Base-by-base conservation (phyloP, 345 rosid species). In the Alliaria petiolata region DNA sequence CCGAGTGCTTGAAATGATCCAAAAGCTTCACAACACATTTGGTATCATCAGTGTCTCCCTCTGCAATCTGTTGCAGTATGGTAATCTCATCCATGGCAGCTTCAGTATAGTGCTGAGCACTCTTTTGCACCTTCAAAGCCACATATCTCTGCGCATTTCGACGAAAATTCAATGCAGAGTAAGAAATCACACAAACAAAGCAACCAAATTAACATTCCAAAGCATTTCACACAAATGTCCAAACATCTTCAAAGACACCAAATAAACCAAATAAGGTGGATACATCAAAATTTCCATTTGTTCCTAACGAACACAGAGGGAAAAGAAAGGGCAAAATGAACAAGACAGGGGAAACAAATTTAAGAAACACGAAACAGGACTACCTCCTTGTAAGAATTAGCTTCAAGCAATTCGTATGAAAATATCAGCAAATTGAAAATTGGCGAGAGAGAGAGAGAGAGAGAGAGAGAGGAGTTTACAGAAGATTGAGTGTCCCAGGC, bases 11-110 rank as follows among this genome's bases (percentile, higher is more conserved):
- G 55, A 93, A 93, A 71, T 93, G 86, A 83, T 91, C 97, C 81
- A 93, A 74, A 68, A 93, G 97, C 88, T 89, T 89, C 63, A 92
- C 96, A 31, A 90, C 96, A 46, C 85, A 87, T 62, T 83, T 89
- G 55, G 83, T 79, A 75, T 86, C 83, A 50, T 78, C 88, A 7
- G 84, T 78, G 71, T 91, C 98, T 68, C 97, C 92, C 36, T 91
- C 91, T 0, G 96, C 89, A 38, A 89, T 81, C 89, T 93, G 96
- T 59, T 86, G 83, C 59, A 91, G 86, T 65, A 91, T 87, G 50
- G 89, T 91, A 54, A 93, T 84, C 89, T 93, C 98, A 70, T 91
- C 98, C 95, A 93, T 84, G 5, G 98, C 98, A 3, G 98, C 97
- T 66, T 91, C 98, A 10, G 96, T 89, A 60, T 89, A 93, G 61